Evolutionary conservation across 176 grass and related monocot genomes (phyloP).

Genomic region (Calamus simplicifolius): DNA sequence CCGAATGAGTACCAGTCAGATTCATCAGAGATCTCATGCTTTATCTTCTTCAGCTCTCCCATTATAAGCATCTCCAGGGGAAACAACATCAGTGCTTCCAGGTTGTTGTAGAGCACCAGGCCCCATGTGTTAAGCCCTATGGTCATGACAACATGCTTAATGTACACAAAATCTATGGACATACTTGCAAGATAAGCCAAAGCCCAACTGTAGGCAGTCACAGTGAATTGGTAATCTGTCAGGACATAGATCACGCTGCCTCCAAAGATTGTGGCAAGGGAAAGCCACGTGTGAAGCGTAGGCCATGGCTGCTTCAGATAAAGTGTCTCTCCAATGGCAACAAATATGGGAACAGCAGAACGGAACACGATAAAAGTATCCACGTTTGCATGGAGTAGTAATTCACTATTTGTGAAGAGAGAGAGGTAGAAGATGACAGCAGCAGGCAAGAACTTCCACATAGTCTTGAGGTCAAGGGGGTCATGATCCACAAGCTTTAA

Average conservation of each 20-base stretch:
- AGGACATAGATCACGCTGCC: conserved; percentile 10
- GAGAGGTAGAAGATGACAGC: conserved; percentile 2
- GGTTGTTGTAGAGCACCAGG: conserved; percentile 7
- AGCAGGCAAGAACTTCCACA: conserved; percentile 12
- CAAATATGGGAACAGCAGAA: conserved; percentile 3
- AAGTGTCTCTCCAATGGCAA: conserved; percentile 8
- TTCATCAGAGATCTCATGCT: conserved; percentile 6
- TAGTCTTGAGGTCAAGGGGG: neutral
- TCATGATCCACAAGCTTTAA: conserved; percentile 3
- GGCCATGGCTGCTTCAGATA: conserved; percentile 14
- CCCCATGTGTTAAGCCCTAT: conserved; percentile 13
- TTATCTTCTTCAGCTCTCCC: conserved; percentile 11
- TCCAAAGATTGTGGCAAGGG: conserved; percentile 4
- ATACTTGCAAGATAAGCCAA: conserved; percentile 3
- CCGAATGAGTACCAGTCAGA: conserved; percentile 1
- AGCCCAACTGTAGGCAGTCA: conserved; percentile 6
- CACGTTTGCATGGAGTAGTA: conserved; percentile 11
- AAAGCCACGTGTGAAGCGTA: neutral
- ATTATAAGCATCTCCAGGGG: conserved; percentile 8
- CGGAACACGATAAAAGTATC: conserved; percentile 9
- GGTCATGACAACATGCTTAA: conserved; percentile 11
- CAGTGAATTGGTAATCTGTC: conserved; percentile 11
- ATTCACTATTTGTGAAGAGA: conserved; percentile 6
- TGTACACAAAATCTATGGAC: conserved; percentile 11
- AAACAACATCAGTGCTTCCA: conserved; percentile 10